Percentiles rank a stretch among this genome's conserved stretches.
phyloP scores from a whole-genome alignment of 2,329 filamentous ascomycete species.

The Xylaria sp. region DNA sequence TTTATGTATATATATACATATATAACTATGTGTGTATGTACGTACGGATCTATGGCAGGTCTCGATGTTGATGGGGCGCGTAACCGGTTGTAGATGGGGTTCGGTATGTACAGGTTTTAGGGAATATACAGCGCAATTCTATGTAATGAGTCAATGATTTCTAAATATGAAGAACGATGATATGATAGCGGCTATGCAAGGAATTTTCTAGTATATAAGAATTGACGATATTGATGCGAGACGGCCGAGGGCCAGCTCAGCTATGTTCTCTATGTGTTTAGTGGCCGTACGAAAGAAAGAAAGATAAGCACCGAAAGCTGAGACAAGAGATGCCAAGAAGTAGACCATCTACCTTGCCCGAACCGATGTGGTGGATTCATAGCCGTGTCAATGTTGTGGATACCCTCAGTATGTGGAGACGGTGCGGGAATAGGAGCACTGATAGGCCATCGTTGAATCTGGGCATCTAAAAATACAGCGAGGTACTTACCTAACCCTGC shows the following conservation, averaged over 20 bases:
- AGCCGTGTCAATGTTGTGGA: not conserved
- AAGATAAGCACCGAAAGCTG: not conserved
- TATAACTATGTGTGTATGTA: not conserved
- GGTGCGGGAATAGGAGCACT: not conserved
- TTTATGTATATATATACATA: not conserved
- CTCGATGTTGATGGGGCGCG: not conserved
- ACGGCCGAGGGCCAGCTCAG: slow-evolving; percentile 34
- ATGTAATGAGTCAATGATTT: not conserved
- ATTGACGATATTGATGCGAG: not conserved
- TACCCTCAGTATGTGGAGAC: not conserved
- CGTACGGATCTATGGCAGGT: not conserved
- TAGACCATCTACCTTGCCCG: not conserved
- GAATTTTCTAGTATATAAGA: not conserved
- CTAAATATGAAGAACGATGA: not conserved
- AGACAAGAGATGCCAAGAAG: not conserved
- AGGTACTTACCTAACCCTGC: not conserved
- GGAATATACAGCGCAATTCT: slow-evolving; percentile 3
- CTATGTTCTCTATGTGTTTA: not conserved
- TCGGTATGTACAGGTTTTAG: not conserved
- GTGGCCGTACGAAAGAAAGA: not conserved
- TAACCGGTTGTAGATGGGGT: not conserved
- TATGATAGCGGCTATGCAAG: not conserved
- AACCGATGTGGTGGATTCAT: not conserved
- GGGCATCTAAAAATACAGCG: not conserved
- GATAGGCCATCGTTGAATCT: not conserved